Percentiles rank a stretch among this genome's conserved stretches.
phyloP scores from a whole-genome alignment of 129 eudicot genomes.

The Helichrysum umbraculigerum region DNA sequence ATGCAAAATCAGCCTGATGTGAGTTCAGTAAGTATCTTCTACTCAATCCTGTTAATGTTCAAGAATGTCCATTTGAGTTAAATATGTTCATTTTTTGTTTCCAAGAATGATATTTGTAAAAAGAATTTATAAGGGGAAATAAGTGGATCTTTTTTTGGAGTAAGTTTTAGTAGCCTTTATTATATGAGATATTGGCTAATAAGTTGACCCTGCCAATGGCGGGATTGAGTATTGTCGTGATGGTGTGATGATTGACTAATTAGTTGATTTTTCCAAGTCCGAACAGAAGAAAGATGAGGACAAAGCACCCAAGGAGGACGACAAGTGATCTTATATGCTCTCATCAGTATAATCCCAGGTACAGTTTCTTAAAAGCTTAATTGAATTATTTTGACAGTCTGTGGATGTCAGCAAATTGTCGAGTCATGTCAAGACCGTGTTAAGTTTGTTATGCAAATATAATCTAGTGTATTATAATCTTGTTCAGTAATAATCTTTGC shows the following conservation, averaged over 20 bases:
- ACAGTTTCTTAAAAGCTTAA: neutral
- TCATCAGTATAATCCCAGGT: constrained; percentile 33
- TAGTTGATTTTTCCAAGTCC: constrained; percentile 14
- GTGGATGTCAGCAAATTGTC: neutral
- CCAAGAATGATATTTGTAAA: neutral
- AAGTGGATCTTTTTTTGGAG: neutral
- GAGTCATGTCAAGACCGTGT: neutral
- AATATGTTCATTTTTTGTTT: neutral
- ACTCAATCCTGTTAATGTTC: neutral
- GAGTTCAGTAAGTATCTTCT: constrained; percentile 21
- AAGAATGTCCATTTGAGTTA: neutral
- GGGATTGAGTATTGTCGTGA: too few species aligned
- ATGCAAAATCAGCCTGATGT: constrained; percentile 92
- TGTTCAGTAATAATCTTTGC: neutral
- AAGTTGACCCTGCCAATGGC: neutral
- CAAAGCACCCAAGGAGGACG: constrained; percentile 62
- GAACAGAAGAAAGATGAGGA: constrained; percentile 81
- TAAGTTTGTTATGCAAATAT: neutral
- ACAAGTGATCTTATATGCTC: constrained; percentile 46
- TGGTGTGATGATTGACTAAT: neutral
- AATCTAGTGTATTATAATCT: neutral
- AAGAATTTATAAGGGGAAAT: neutral
- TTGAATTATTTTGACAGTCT: neutral
- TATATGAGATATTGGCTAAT: neutral
- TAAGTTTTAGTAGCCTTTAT: neutral